A percentile compares a stretch with the other conserved stretches of the same genome.
These are phyloP conservation scores for Aphanocladium album DNA, from an alignment of 2,329 filamentous ascomycete species.

Conservation along the genomic window DNA sequence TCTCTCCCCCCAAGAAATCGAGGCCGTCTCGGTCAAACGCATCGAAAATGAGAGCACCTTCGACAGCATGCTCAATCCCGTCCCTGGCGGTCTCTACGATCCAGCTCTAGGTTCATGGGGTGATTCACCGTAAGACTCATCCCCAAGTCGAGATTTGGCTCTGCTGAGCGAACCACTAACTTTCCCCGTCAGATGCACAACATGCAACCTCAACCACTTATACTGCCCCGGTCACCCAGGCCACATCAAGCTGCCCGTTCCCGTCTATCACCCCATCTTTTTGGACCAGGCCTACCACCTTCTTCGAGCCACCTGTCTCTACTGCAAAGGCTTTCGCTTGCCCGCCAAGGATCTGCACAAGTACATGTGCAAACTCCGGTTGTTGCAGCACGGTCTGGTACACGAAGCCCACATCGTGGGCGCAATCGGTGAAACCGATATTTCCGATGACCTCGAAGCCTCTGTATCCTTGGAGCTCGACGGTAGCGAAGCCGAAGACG, in stretches of 20 bases:
- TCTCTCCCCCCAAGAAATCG: slow-evolving; percentile 76
- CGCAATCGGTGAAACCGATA: slow-evolving; percentile 40
- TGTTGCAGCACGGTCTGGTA: slow-evolving; percentile 80
- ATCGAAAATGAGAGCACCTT: slow-evolving; percentile 95
- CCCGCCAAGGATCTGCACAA: slow-evolving; percentile 70
- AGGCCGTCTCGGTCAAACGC: slow-evolving; percentile 83
- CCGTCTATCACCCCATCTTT: slow-evolving; percentile 94
- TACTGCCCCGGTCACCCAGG: slow-evolving; percentile 89
- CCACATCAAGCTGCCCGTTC: slow-evolving; percentile 89
- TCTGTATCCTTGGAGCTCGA: slow-evolving; percentile 32
- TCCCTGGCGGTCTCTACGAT: slow-evolving; percentile 89
- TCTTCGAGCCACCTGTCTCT: slow-evolving; percentile 80
- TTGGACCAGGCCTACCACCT: slow-evolving; percentile 87
- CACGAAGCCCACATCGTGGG: slow-evolving; percentile 60
- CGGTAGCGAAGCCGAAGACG: slow-evolving; percentile 59
- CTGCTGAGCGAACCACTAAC: not conserved
- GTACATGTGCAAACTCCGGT: slow-evolving; percentile 76
- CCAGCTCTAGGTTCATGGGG: slow-evolving; percentile 85
- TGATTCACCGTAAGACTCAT: slow-evolving; percentile 62
- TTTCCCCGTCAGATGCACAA: slow-evolving; percentile 65
- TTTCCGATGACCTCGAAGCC: slow-evolving; percentile 30
- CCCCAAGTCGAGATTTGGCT: slow-evolving; percentile 1
- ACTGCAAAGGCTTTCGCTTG: slow-evolving; percentile 83
- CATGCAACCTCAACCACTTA: slow-evolving; percentile 78
- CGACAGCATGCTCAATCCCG: slow-evolving; percentile 82